Base-by-base conservation (phyloP, 2,329 filamentous ascomycete genomes). In the Leptographium procerum region DNA sequence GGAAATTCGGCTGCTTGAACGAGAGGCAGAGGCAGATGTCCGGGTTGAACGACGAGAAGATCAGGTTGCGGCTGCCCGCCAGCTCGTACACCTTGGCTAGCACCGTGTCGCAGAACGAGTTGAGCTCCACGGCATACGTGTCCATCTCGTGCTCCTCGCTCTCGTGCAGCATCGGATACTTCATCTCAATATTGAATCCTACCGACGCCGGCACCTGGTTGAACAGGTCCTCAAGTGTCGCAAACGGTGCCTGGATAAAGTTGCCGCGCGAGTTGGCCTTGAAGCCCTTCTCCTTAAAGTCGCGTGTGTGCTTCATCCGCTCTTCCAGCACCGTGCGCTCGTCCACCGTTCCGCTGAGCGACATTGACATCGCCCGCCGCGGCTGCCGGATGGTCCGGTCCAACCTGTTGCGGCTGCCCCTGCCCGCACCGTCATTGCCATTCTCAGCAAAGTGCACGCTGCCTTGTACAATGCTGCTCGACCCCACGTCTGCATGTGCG, bases 151-250 rank as follows among this genome's bases (percentile, higher is more conserved):
- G 88, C 70, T 95, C 89, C 71, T 96, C 90, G 60, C 85, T 89
- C 76, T 99, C 95, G 69, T 92, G 87, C 48, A 99, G 82, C 91
- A 97, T 97, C 6, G 94, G 94, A 69, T 99, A 99, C 73, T 99
- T 65, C 81, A 99, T 88, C 75, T 99, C 94, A 65, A 99, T 95
- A 72, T 99, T 97, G 80, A 99, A 99, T 16, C 94, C 91, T 26
- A 95, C 88, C 16, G 83, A 79, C 62, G 87, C 81, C 0, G 91
- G 90, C 45, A 99, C 75, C 68, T 91, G 86, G 66, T 83, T 82
- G 74, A 99, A 96, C 69, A 97, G 85, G 62, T 96, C 90, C 70
- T 96, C 91, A 5, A 99, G 78, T 0, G 94, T 99, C 9, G 92
- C 91, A 73, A 99, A 99, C 0, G 92, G 91, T 0, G 89, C 90